Evolutionary conservation across 179 eudicot species (phyloP).

Genomic region (Gypsophila paniculata): DNA sequence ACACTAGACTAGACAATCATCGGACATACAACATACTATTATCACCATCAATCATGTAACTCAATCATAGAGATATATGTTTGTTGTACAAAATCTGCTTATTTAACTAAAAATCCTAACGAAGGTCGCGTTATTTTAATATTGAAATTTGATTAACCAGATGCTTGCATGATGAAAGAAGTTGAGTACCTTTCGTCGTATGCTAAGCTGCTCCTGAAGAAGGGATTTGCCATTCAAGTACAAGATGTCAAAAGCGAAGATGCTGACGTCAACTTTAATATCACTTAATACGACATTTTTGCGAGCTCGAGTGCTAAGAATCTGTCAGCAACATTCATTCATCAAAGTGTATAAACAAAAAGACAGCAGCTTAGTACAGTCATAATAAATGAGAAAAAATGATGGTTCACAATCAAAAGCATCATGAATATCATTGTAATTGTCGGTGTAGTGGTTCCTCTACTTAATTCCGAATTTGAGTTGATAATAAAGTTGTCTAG

Average conservation of each 20-base stretch:
- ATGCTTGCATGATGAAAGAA: constrained; percentile 9
- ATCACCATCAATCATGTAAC: background rate
- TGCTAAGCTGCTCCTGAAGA: constrained; percentile 79
- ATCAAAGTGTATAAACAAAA: background rate
- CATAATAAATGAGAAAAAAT: background rate
- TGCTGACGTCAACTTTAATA: constrained; percentile 82
- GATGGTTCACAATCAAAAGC: background rate
- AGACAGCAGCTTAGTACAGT: background rate
- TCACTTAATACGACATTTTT: constrained; percentile 81
- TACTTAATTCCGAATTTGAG: background rate
- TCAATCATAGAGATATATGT: background rate
- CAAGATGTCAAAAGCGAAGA: constrained; percentile 83
- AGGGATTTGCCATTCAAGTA: constrained; percentile 76
- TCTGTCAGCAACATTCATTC: constrained; percentile 31
- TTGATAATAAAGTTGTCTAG: background rate
- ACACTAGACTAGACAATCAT: background rate
- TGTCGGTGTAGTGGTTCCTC: background rate
- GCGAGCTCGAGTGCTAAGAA: constrained; percentile 88
- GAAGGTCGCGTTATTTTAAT: background rate
- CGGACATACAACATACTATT: background rate
- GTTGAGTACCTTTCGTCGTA: constrained; percentile 70
- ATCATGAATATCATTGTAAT: background rate
- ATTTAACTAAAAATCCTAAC: too few species aligned
- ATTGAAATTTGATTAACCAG: background rate
- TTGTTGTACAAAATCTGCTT: background rate